A percentile compares a stretch with the other conserved stretches of the same genome.
Evolutionary conservation across 2,329 filamentous ascomycete species (phyloP).

Genomic region (Hypoxylon sp.): DNA sequence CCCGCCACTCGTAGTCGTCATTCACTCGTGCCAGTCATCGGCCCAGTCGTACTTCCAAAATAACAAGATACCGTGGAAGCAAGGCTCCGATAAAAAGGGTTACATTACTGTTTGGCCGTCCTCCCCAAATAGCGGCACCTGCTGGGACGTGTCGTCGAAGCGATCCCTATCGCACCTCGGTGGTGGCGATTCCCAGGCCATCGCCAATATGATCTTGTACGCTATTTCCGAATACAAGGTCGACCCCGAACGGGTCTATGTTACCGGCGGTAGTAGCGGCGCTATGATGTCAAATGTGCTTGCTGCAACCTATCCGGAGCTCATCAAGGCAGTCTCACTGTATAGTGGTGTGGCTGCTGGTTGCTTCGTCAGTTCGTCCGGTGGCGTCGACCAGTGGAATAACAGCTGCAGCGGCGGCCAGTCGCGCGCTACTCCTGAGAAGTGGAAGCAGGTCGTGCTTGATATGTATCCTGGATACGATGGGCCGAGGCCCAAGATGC

Average conservation of each 20-base stretch:
- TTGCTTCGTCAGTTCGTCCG: slow-evolving; percentile 59
- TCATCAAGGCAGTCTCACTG: slow-evolving; percentile 58
- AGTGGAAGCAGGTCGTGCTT: slow-evolving; percentile 64
- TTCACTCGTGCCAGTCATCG: slow-evolving; percentile 58
- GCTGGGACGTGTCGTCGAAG: slow-evolving; percentile 71
- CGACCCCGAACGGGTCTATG: slow-evolving; percentile 54
- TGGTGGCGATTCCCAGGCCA: slow-evolving; percentile 57
- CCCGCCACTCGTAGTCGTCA: slow-evolving; percentile 56
- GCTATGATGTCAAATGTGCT: slow-evolving; percentile 61
- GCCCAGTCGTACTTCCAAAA: slow-evolving; percentile 57
- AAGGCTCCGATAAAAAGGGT: slow-evolving; percentile 55
- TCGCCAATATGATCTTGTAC: slow-evolving; percentile 58
- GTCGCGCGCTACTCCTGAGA: slow-evolving; percentile 59
- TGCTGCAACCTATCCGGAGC: slow-evolving; percentile 60
- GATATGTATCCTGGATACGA: slow-evolving; percentile 66
- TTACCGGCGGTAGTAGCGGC: slow-evolving; percentile 57
- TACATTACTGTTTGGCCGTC: slow-evolving; percentile 67
- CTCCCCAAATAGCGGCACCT: slow-evolving; percentile 64
- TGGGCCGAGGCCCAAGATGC: slow-evolving; percentile 67
- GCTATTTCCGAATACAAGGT: slow-evolving; percentile 53
- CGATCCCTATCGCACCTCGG: slow-evolving; percentile 56
- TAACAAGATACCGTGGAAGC: slow-evolving; percentile 56
- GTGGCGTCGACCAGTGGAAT: slow-evolving; percentile 66
- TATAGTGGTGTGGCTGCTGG: slow-evolving; percentile 61
- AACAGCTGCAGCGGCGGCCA: slow-evolving; percentile 64